These are phyloP conservation scores for Pyrus communis DNA, from an alignment of 306 rosid genomes.

Conservation along the genomic window DNA sequence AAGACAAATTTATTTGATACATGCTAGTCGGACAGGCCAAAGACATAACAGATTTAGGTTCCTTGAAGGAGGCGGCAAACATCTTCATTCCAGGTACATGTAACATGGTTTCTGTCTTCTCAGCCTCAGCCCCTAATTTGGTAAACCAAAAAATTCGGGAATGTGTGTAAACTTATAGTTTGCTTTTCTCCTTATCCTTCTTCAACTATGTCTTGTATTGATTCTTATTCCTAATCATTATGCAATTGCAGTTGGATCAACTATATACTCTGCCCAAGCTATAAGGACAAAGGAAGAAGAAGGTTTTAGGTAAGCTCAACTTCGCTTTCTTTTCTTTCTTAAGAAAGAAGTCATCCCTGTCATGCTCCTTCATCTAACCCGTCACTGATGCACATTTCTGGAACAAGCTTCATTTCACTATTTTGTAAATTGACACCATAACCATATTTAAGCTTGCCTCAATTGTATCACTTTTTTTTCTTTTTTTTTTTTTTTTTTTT, in stretches of 20 bases:
- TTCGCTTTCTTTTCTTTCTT: too few species aligned
- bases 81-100: constrained; percentile 77
- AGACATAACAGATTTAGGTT: constrained; percentile 79
- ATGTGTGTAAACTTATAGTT: neutral
- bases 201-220: constrained; percentile 3
- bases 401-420: too few species aligned
- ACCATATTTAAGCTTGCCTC: too few species aligned
- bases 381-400: too few species aligned
- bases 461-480: too few species aligned
- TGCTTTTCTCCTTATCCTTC: neutral
- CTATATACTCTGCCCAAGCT: neutral
- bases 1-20: neutral
- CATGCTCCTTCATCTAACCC: too few species aligned
- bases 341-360: too few species aligned
- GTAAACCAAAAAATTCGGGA: neutral
- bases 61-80: constrained; percentile 74
- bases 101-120: neutral
- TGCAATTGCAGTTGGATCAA: constrained; percentile 34
- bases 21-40: constrained; percentile 56
- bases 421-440: too few species aligned
- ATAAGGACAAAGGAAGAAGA: too few species aligned
- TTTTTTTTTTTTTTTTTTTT: too few species aligned
- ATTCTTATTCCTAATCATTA: constrained; percentile 4
- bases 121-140: neutral
- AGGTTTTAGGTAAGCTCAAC: too few species aligned